A percentile compares a stretch with the other conserved stretches of the same genome.
Evolutionary conservation across 2,329 filamentous ascomycete species (phyloP).

Genomic region (Penicillium capsulatum): DNA sequence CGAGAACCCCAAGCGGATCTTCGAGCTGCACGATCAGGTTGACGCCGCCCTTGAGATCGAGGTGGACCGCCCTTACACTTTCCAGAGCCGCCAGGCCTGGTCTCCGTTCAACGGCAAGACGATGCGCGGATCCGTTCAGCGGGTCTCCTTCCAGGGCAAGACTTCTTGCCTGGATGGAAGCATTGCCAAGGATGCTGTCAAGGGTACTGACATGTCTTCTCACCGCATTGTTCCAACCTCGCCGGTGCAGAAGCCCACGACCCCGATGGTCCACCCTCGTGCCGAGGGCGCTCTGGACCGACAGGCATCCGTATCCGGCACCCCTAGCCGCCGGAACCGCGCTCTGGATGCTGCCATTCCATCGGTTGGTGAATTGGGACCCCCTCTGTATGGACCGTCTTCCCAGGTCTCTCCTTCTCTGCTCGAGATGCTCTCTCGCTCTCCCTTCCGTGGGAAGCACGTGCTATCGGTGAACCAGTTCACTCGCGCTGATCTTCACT

Average conservation of each 20-base stretch:
- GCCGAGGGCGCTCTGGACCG: constrained; percentile 37
- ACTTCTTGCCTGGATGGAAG: constrained; percentile 72
- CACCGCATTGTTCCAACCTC: constrained; percentile 53
- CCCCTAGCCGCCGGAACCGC: constrained; percentile 32
- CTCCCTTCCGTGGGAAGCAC: constrained; percentile 83
- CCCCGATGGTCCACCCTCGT: constrained; percentile 39
- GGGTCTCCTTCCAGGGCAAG: constrained; percentile 70
- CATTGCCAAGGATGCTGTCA: constrained; percentile 52
- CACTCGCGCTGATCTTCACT: constrained; percentile 77
- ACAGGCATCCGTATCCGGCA: constrained; percentile 36
- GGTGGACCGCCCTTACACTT: constrained; percentile 65
- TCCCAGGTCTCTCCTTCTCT: constrained; percentile 58
- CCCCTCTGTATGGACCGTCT: constrained; percentile 42
- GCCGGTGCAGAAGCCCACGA: constrained; percentile 53
- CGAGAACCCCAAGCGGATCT: constrained; percentile 75
- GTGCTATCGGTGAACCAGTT: constrained; percentile 92
- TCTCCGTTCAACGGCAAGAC: constrained; percentile 68
- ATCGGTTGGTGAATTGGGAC: constrained; percentile 34
- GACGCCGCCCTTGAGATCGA: constrained; percentile 70
- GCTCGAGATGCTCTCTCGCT: constrained; percentile 68
- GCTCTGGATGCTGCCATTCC: constrained; percentile 29
- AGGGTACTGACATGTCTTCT: constrained; percentile 72
- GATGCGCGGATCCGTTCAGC: constrained; percentile 66
- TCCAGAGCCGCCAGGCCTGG: constrained; percentile 54
- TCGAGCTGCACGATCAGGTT: constrained; percentile 76